Percentiles rank a stretch among this genome's conserved stretches.
Evolutionary conservation across 805 yeast genomes (phyloP).

Genomic region (Candida palmyrensis): DNA sequence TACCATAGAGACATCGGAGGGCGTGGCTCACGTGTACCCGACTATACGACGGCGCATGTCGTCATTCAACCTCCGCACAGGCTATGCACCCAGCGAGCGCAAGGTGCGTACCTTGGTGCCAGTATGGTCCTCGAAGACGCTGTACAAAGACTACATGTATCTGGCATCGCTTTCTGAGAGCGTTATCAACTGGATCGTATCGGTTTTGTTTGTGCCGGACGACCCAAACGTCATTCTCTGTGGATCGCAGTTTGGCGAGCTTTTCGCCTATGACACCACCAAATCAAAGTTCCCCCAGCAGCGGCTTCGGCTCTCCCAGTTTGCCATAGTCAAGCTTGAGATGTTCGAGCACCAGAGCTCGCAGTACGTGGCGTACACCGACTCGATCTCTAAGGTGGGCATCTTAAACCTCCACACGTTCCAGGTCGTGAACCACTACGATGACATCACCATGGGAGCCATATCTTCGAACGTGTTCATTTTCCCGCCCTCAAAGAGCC

Average conservation of each 20-base stretch:
- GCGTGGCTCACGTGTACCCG: no score
- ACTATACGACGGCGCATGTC: not conserved
- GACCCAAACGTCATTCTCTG: slow-evolving; percentile 13
- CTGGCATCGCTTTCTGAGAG: slow-evolving; percentile 6
- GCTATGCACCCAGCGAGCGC: not conserved
- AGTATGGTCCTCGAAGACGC: slow-evolving; percentile 10
- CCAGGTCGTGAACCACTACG: slow-evolving; percentile 13
- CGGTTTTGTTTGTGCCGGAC: slow-evolving; percentile 13
- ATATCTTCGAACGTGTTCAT: slow-evolving; percentile 10
- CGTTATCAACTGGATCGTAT: slow-evolving; percentile 16
- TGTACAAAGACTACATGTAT: slow-evolving; percentile 7
- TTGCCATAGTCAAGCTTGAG: slow-evolving; percentile 17
- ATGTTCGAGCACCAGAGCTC: slow-evolving; percentile 10
- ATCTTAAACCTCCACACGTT: slow-evolving; percentile 14
- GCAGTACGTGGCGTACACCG: slow-evolving; percentile 18
- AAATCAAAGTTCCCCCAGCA: slow-evolving; percentile 8
- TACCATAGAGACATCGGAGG: no score
- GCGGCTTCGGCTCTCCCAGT: slow-evolving; percentile 16
- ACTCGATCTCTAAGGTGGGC: slow-evolving; percentile 27
- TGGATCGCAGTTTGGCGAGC: slow-evolving; percentile 29
- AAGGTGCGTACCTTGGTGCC: slow-evolving; percentile 9
- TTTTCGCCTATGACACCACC: slow-evolving; percentile 15
- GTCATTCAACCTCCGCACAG: not conserved
- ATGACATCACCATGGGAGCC: slow-evolving; percentile 21
- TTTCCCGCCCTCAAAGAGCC: slow-evolving; percentile 7